Evolutionary conservation across 768 basidiomycete species (phyloP).

Genomic region (Xerocomellus chrysenteron): DNA sequence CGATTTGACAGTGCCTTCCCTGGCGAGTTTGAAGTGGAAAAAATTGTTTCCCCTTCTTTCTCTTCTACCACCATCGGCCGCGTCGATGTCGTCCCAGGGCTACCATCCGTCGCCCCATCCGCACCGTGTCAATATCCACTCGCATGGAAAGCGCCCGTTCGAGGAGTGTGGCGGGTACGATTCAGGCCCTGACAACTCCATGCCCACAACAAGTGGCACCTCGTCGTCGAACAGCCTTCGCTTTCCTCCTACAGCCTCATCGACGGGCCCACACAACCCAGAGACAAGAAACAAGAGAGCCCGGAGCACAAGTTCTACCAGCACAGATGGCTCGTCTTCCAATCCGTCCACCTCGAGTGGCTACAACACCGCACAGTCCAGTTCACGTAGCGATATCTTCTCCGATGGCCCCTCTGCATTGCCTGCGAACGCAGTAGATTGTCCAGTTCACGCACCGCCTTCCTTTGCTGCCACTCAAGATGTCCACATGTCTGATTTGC

Average conservation of each 20-base stretch:
- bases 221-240: conserved; percentile 17
- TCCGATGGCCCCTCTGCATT: conserved; percentile 17
- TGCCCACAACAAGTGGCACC: conserved; percentile 31
- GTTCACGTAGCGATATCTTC: conserved; percentile 33
- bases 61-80: conserved; percentile 17
- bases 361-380: conserved; percentile 35
- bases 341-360: conserved; percentile 38
- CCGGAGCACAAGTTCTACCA: conserved; percentile 50
- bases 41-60: conserved; percentile 2
- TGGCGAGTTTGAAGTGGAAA: conserved; percentile 3
- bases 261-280: conserved; percentile 32
- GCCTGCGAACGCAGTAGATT: conserved; percentile 12
- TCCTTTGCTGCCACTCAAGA: conserved; percentile 47
- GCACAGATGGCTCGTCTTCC: conserved; percentile 34
- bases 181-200: conserved; percentile 30
- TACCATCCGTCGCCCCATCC: conserved; percentile 24
- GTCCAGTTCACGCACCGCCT: conserved; percentile 28
- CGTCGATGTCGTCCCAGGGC: conserved; percentile 22
- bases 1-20: neutral
- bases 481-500: conserved; percentile 48
- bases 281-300: conserved; percentile 59
- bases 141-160: conserved; percentile 33
- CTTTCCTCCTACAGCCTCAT: conserved; percentile 5
- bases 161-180: conserved; percentile 35
- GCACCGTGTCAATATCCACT: conserved; percentile 25